Conservation (phyloP, 163 green algal genomes). For the Scenedesmus sp. region DNA sequence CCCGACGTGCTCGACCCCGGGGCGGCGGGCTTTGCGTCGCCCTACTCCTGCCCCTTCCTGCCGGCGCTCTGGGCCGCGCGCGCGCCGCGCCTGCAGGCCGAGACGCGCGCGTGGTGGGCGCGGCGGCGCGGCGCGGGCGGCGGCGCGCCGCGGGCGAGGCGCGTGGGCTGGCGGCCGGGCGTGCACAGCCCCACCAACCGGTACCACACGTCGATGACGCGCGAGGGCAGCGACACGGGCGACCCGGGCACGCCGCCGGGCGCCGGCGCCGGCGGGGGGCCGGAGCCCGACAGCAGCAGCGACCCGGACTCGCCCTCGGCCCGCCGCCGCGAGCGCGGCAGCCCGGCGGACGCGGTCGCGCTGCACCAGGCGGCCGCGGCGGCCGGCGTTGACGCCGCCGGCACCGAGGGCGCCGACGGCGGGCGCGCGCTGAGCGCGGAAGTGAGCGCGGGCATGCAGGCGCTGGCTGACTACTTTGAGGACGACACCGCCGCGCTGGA, state of each 20-base stretch:
- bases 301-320: not conserved
- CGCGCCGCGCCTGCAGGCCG: slow-evolving; percentile 19
- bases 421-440: not conserved
- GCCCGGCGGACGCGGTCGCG: too few species aligned
- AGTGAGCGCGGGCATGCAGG: slow-evolving; percentile 7
- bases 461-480: slow-evolving; percentile 24
- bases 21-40: slow-evolving; percentile 49
- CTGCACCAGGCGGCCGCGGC: not conserved
- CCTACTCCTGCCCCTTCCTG: slow-evolving; percentile 64
- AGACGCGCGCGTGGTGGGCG: slow-evolving; percentile 1
- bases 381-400: not conserved
- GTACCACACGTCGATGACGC: slow-evolving; percentile 30
- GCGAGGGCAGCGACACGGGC: slow-evolving; percentile 21
- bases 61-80: slow-evolving; percentile 25
- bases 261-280: not conserved
- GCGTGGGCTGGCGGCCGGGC: not conserved
- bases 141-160: not conserved
- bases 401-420: not conserved
- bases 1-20: slow-evolving; percentile 72
- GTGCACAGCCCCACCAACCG: slow-evolving; percentile 16
- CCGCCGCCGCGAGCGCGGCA: not conserved
- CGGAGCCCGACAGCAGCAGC: not conserved
- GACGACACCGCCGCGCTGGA: not conserved
- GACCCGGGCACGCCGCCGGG: not conserved
- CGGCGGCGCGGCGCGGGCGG: not conserved